A percentile compares a stretch with the other conserved stretches of the same genome.
These are phyloP conservation scores for Myriosclerotinia scirpicola DNA, from an alignment of 2,329 filamentous ascomycete species.

Conservation along the genomic window DNA sequence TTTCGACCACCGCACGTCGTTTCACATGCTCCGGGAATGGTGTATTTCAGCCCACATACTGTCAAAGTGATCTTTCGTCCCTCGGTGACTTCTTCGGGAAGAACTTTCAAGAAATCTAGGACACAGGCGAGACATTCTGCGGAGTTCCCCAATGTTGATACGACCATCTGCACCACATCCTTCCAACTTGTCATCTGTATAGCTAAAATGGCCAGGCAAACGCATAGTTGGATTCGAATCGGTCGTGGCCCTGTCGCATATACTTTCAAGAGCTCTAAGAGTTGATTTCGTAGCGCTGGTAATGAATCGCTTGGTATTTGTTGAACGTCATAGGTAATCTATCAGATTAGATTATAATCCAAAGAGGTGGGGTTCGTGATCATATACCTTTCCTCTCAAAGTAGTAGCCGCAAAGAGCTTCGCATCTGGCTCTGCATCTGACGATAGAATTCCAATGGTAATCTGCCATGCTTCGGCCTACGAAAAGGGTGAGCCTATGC, in stretches of 20 bases:
- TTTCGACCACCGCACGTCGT: constrained; percentile 42
- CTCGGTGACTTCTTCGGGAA: constrained; percentile 98
- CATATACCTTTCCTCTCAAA: constrained; percentile 88
- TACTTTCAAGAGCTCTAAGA: constrained; percentile 76
- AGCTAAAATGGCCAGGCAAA: constrained; percentile 89
- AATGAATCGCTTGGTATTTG: constrained; percentile 79
- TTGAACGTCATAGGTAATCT: constrained; percentile 96
- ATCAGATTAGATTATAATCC: constrained; percentile 32
- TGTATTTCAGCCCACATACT: constrained; percentile 75
- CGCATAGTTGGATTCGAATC: constrained; percentile 87
- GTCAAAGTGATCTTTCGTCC: constrained; percentile 98
- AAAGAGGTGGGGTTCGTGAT: constrained; percentile 5
- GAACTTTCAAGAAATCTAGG: constrained; percentile 92
- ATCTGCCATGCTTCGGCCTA: constrained; percentile 89
- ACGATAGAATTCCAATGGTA: constrained; percentile 83
- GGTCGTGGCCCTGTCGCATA: constrained; percentile 81
- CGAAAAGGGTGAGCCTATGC: constrained; percentile 31
- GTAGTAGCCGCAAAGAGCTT: constrained; percentile 97
- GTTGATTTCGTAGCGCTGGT: constrained; percentile 75
- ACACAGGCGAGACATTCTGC: constrained; percentile 81
- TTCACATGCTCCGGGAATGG: constrained; percentile 45
- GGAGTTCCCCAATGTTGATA: constrained; percentile 73
- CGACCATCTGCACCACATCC: constrained; percentile 81
- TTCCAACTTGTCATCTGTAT: constrained; percentile 97
- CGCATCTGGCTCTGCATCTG: constrained; percentile 75